These are phyloP conservation scores for Globisporangium recalcitrans DNA, from an alignment of 352 stramenopile species.

Conservation along the genomic window DNA sequence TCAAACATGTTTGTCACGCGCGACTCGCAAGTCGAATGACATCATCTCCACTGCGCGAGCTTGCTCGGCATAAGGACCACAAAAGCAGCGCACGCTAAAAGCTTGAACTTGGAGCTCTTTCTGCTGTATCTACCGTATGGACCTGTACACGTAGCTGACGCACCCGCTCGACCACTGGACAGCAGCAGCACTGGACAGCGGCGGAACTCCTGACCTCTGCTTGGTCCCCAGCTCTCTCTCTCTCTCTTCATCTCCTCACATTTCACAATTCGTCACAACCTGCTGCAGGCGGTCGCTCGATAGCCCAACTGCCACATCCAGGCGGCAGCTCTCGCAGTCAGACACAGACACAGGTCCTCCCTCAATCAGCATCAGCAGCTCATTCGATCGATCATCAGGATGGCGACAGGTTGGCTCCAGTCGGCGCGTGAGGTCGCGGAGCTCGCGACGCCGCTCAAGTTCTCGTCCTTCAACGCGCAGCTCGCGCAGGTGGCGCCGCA, in stretches of 20 bases:
- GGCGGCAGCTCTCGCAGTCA: not conserved
- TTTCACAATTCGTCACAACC: not conserved
- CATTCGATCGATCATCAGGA: not conserved
- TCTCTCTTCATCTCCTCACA: not conserved
- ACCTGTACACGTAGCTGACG: not conserved
- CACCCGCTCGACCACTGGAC: not conserved
- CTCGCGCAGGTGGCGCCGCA: constrained; percentile 28
- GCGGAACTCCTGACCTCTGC: not conserved
- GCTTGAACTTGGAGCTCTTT: not conserved
- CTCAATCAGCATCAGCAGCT: not conserved
- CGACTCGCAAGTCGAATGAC: constrained; percentile 2
- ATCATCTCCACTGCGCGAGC: not conserved
- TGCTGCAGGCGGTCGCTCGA: not conserved
- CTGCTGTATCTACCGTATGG: not conserved
- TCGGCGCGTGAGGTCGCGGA: constrained; percentile 21
- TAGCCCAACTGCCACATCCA: not conserved
- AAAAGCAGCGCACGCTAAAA: too few species aligned
- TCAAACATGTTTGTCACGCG: not conserved
- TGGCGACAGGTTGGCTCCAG: constrained; percentile 4
- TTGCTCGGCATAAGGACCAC: not conserved
- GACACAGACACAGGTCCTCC: not conserved
- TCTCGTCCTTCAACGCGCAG: constrained; percentile 43
- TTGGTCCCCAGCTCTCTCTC: not conserved
- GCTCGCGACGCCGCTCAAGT: constrained; percentile 44
- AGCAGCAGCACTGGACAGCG: not conserved